phyloP scores from a whole-genome alignment of 495 filamentous ascomycete species.

The Penicillium mononematosum region DNA sequence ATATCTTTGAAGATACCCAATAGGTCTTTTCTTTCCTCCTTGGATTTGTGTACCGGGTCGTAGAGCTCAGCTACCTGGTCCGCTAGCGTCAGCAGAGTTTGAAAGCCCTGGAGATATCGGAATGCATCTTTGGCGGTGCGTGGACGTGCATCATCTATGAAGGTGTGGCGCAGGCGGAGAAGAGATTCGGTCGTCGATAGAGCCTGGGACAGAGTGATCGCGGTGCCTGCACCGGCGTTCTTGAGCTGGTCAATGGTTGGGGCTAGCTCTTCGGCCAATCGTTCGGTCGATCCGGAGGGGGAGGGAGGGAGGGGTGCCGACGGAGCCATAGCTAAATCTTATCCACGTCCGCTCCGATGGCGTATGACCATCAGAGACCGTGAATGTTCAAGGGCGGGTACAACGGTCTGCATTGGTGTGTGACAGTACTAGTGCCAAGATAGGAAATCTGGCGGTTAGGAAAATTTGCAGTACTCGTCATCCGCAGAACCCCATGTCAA shows the following conservation, averaged over 20 bases:
- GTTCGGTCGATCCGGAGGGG: conserved; percentile 58
- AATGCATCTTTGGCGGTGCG: conserved; percentile 71
- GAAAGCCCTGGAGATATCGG: conserved; percentile 77
- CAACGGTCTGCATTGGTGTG: conserved; percentile 47
- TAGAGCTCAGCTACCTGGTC: conserved; percentile 70
- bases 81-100: conserved; percentile 65
- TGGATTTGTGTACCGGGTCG: conserved; percentile 50
- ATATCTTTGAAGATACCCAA: conserved; percentile 69
- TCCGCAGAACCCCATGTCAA: conserved; percentile 4
- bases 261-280: conserved; percentile 60
- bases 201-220: conserved; percentile 29
- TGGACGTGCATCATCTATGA: conserved; percentile 51
- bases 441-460: conserved; percentile 2
- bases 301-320: conserved; percentile 55
- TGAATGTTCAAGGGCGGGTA: conserved; percentile 36
- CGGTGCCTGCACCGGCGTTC: conserved; percentile 24
- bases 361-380: conserved; percentile 44
- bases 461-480: conserved; percentile 9
- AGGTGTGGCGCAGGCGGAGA: conserved; percentile 53
- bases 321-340: conserved; percentile 42
- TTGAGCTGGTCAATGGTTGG: conserved; percentile 56
- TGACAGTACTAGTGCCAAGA: conserved; percentile 21
- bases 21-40: conserved; percentile 58
- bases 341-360: conserved; percentile 41
- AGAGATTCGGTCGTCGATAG: conserved; percentile 41